Base-by-base conservation (phyloP, 164 flowering plant genomes). In the Nymphaea colorata region DNA sequence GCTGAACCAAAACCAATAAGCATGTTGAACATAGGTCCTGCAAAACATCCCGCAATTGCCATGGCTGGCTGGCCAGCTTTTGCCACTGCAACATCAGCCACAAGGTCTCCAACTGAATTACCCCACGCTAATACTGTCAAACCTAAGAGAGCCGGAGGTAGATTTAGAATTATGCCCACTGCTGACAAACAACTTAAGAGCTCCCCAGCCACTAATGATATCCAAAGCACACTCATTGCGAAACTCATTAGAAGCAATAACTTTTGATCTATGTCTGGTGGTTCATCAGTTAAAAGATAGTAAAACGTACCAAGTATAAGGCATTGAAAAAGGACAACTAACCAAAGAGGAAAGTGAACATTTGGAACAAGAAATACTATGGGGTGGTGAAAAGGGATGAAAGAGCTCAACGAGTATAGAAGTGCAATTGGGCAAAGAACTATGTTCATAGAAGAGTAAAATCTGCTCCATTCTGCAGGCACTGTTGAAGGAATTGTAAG, bases 21-120 rank as follows among this genome's bases (percentile, higher is more conserved):
- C 99, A 95, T 95, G 76, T 95, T 95, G 72, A 95, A 95, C 99
- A 95, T 95, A 5, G 99, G 99, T 7, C 99, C 90, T 0, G 94
- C 99, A 75, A 92, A 95, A 82, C 99, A 95, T 44, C 97, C 98
- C 1, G 98, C 96, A 97, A 95, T 87, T 61, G 98, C 99, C 94
- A 92, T 86, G 55, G 92, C 91, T 14, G 98, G 99, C 72, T 92
- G 96, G 14, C 99, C 98, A 1, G 99, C 97, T 72, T 84, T 92
- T 41, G 99, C 99, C 59, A 95, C 82, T 5, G 98, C 99, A 15
- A 95, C 96, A 70, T 95, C 99, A 68, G 98, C 97, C 66, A 92
- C 99, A 76, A 95, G 99, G 72, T 95, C 99, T 14, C 99, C 99
- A 51, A 95, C 83, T 11, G 99, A 95, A 76, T 95, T 95, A 41